A percentile compares a stretch with the other conserved stretches of the same genome.
phyloP scores from a whole-genome alignment of 345 rosid genomes.

The Heritiera littoralis region DNA sequence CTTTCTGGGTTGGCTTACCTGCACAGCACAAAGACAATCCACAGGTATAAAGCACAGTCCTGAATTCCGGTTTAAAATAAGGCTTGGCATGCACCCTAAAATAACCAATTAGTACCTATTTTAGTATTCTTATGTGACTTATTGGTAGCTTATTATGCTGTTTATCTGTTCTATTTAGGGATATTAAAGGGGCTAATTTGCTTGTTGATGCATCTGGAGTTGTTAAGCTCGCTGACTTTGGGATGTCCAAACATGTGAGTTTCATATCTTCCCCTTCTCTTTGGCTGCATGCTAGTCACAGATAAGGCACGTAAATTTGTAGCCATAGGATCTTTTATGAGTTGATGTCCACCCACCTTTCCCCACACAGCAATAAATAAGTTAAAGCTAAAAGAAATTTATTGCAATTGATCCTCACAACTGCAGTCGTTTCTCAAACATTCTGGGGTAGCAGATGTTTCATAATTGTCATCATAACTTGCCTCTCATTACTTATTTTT shows the following conservation, averaged over 20 bases:
- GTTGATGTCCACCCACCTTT: neutral
- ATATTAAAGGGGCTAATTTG: constrained; percentile 96
- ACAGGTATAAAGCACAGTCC: constrained; percentile 49
- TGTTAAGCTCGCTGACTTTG: constrained; percentile 96
- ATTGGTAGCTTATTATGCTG: constrained; percentile 22
- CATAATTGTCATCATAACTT: neutral
- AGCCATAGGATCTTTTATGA: constrained; percentile 5
- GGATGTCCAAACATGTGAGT: constrained; percentile 98
- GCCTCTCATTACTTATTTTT: neutral
- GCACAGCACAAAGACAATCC: constrained; percentile 87
- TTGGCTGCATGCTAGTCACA: neutral
- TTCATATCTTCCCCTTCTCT: constrained; percentile 24
- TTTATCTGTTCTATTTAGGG: constrained; percentile 49
- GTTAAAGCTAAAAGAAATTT: neutral
- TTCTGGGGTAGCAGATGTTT: neutral
- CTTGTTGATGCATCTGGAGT: constrained; percentile 96
- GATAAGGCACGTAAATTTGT: neutral
- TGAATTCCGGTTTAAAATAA: constrained; percentile 6
- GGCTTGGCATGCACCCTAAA: neutral
- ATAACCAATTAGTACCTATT: neutral
- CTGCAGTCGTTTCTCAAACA: neutral
- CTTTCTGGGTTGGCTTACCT: constrained; percentile 85
- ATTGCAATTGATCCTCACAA: neutral
- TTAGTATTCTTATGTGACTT: constrained; percentile 4
- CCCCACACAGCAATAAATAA: neutral